phyloP scores from a whole-genome alignment of 2,329 filamentous ascomycete genomes.

The Apiospora saccharicola region DNA sequence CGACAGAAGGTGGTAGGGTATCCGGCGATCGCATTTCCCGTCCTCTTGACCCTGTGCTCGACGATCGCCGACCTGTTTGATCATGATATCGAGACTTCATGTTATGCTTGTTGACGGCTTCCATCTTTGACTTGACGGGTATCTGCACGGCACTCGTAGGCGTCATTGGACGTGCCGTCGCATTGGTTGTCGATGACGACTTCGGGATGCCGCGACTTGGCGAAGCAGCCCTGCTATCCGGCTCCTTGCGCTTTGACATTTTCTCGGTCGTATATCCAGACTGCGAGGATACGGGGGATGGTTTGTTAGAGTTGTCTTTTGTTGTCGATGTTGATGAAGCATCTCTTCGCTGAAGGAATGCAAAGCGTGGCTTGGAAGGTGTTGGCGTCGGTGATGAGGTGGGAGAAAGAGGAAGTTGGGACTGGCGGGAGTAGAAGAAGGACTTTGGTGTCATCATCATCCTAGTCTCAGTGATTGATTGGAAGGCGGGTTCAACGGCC shows the following conservation, averaged over 20 bases:
- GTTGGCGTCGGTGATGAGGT: conserved; percentile 27
- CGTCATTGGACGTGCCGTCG: conserved; percentile 44
- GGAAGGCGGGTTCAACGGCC: conserved; percentile 19
- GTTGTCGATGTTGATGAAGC: conserved; percentile 18
- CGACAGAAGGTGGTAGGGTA: conserved; percentile 64
- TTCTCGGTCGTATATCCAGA: conserved; percentile 23
- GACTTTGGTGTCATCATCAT: conserved; percentile 50
- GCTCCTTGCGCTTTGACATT: conserved; percentile 40
- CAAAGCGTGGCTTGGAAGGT: conserved; percentile 21
- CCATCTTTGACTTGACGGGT: conserved; percentile 52
- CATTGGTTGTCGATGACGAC: conserved; percentile 40
- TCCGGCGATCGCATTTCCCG: conserved; percentile 59
- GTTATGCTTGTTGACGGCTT: conserved; percentile 43
- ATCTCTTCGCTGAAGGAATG: conserved; percentile 35
- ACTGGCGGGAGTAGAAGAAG: conserved; percentile 47
- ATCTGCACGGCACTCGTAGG: conserved; percentile 64
- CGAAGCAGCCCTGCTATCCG: conserved; percentile 36
- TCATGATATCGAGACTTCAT: conserved; percentile 44
- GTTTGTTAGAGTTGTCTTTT: neutral
- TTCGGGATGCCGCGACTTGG: conserved; percentile 38
- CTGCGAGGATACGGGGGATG: conserved; percentile 23
- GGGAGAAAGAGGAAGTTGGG: conserved; percentile 34
- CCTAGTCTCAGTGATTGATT: conserved; percentile 16
- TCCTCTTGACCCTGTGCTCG: conserved; percentile 40
- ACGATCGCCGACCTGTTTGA: conserved; percentile 43